phyloP scores from a whole-genome alignment of 192 early-diverging fungal species.

The Coemansia sp. region DNA sequence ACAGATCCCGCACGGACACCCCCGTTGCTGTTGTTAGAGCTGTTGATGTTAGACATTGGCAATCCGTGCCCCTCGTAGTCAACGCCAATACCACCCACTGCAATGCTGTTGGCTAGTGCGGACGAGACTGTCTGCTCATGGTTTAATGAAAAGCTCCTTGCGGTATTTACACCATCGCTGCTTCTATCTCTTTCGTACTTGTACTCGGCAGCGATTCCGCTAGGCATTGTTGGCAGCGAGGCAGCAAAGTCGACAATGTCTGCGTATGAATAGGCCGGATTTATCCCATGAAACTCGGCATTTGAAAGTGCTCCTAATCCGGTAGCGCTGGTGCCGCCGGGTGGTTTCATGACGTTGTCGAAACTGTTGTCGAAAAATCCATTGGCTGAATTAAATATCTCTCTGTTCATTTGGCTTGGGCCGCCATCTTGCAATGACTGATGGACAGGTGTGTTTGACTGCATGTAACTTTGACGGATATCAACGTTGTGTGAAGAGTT shows the following conservation, averaged over 20 bases:
- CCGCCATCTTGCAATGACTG: neutral
- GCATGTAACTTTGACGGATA: neutral
- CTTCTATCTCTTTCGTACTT: neutral
- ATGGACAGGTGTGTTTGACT: neutral
- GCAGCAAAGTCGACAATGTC: conserved; percentile 21
- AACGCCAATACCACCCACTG: neutral
- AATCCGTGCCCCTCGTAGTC: neutral
- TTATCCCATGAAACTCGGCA: neutral
- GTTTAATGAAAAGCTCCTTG: neutral
- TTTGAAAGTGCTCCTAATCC: conserved; percentile 4
- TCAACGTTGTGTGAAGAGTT: conserved; percentile 3
- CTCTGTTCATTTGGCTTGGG: neutral
- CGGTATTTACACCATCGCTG: neutral
- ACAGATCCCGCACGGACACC: conserved; percentile 9
- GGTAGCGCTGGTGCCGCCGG: neutral
- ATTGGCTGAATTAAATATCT: conserved; percentile 9
- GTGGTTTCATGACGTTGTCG: conserved; percentile 11
- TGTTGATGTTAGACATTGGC: neutral
- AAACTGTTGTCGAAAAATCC: conserved; percentile 20
- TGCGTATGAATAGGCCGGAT: conserved; percentile 5
- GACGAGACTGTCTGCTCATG: conserved; percentile 1
- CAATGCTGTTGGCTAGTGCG: neutral
- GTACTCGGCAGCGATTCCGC: neutral
- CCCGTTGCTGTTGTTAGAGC: neutral
- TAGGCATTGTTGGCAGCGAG: neutral